Evolutionary conservation across 768 basidiomycete species (phyloP), one percentile per base, ranked within the genome.

Genomic region (Clavulina sp.): DNA sequence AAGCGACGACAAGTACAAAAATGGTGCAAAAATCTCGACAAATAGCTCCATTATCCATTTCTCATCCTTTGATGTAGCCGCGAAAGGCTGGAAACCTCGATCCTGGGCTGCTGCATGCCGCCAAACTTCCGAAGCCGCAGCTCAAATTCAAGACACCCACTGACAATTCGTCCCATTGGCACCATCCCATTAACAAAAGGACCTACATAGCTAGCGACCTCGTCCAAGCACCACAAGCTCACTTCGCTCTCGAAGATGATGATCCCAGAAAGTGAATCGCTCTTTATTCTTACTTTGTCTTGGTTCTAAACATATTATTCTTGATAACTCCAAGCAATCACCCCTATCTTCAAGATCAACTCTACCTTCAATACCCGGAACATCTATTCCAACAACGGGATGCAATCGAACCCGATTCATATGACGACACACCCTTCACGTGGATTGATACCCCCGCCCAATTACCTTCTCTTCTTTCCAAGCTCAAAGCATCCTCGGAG

Each of bases 291-390:
- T 33, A 7, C 19, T 36, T 49, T 49, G 24, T 34, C 16, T 34
- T 9, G 7, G 43, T 49, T 13, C 31, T 9, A 30, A 16, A 9
- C 24, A 16, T 16, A 49, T 16, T 18, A 34, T 34, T 49, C 31
- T 28, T 18, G 48, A 13, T 30, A 47, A 36, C 7, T 50, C 54
- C 48, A 57, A 46, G 2, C 21, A 33, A 36, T 13, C 85, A 93
- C 65, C 89, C 89, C 1, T 97, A 97, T 64, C 77, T 73, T 49
- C 80, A 84, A 60, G 92, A 93, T 63, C 83, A 91, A 49, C 73
- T 70, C 9, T 78, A 88, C 62, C 68, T 84, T 6, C 64, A 70
- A 1, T 84, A 84, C 57, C 84, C 86, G 16, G 60, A 73, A 0
- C 72, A 73, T n/a, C 74, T 87, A 65, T 87, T 81, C 65, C 60